Conservation (phyloP, 805 yeast genomes). For the Cephaloascus albidus region DNA sequence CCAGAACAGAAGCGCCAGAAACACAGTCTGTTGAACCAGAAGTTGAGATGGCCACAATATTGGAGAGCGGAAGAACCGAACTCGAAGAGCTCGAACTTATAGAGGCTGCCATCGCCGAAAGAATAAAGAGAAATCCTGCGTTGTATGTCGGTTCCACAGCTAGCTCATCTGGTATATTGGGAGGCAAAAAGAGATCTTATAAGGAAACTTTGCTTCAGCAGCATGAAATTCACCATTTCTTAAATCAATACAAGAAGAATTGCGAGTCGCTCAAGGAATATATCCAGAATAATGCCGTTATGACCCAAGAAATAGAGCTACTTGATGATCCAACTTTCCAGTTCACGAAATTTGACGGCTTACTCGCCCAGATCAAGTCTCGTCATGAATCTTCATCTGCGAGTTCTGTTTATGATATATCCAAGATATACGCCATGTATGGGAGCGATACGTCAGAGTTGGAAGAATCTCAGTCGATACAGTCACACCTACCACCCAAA, state of each 20-base stretch:
- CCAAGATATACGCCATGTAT: slow-evolving; percentile 12
- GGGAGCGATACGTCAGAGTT: slow-evolving; percentile 7
- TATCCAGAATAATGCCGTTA: slow-evolving; percentile 1
- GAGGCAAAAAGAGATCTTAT: slow-evolving; percentile 26
- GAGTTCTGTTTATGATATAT: slow-evolving; percentile 6
- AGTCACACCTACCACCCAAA: neutral
- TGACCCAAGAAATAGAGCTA: slow-evolving; percentile 4
- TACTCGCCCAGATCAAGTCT: slow-evolving; percentile 2
- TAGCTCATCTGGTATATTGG: slow-evolving; percentile 5
- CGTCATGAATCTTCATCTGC: slow-evolving; percentile 1
- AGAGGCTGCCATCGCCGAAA: slow-evolving; percentile 53
- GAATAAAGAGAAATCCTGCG: slow-evolving; percentile 56
- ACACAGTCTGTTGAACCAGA: too few species aligned
- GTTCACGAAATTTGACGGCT: slow-evolving; percentile 8
- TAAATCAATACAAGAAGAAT: slow-evolving; percentile 30
- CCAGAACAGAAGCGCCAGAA: too few species aligned
- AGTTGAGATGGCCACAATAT: slow-evolving; percentile 11
- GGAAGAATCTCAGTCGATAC: neutral
- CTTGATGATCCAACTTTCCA: slow-evolving; percentile 8
- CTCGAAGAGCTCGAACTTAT: slow-evolving; percentile 65
- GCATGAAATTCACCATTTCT: slow-evolving; percentile 53
- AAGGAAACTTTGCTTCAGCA: slow-evolving; percentile 51
- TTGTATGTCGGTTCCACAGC: slow-evolving; percentile 22
- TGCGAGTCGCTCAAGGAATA: slow-evolving; percentile 5
- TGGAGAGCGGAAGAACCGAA: slow-evolving; percentile 27